Conservation (phyloP, 1,139 yeast genomes). For the Geotrichum macrosporum region DNA sequence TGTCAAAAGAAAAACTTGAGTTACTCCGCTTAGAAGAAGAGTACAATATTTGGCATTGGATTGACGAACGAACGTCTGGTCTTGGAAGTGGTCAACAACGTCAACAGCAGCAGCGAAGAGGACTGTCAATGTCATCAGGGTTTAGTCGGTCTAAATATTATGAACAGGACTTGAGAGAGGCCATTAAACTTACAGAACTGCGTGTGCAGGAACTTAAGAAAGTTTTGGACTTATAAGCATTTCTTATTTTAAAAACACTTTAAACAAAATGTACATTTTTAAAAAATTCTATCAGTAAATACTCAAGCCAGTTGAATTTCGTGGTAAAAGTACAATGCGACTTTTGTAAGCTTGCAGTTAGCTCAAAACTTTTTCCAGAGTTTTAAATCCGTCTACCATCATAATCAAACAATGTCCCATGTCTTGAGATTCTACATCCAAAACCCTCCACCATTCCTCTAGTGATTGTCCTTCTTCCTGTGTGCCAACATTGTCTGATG, state of each 20-base stretch:
- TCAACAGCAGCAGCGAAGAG: neutral
- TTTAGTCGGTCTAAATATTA: conserved; percentile 31
- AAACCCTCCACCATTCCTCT: conserved; percentile 35
- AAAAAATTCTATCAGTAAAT: too few relatives aligned
- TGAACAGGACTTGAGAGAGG: conserved; percentile 52
- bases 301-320: neutral
- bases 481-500: neutral
- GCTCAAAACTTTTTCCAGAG: neutral
- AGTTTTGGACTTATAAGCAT: conserved; percentile 1
- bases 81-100: conserved; percentile 6
- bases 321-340: neutral
- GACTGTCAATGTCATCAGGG: neutral
- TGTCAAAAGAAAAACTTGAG: conserved; percentile 17
- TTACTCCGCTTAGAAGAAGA: conserved; percentile 47
- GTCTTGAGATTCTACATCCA: conserved; percentile 32
- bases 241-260: too few relatives aligned
- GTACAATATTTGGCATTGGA: conserved; percentile 76
- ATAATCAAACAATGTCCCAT: conserved; percentile 28
- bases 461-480: too few relatives aligned
- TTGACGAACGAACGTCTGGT: conserved; percentile 50
- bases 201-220: conserved; percentile 44
- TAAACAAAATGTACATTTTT: neutral
- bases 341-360: neutral
- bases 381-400: conserved; percentile 10
- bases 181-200: conserved; percentile 51